These are phyloP conservation scores for Thraustochytrium striatum DNA, from an alignment of 352 stramenopile genomes.

Conservation along the genomic window DNA sequence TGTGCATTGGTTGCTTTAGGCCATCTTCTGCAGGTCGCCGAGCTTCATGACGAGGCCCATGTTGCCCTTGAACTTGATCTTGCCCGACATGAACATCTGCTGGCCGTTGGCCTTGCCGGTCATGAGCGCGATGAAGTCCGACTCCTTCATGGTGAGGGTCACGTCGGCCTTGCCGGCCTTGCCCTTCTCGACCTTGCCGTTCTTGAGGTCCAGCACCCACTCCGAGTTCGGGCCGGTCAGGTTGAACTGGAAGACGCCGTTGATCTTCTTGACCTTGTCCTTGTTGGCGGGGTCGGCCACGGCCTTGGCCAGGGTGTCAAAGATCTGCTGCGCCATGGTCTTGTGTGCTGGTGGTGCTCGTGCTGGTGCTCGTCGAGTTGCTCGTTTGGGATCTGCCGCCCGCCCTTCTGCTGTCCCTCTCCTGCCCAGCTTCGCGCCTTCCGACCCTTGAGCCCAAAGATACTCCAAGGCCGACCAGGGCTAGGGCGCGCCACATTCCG, in stretches of 20 bases:
- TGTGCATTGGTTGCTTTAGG: too few species aligned
- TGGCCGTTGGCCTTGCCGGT: conserved; percentile 53
- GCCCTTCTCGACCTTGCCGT: conserved; percentile 48
- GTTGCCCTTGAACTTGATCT: conserved; percentile 57
- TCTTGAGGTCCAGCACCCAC: conserved; percentile 52
- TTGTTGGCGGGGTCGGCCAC: not conserved
- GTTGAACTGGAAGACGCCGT: conserved; percentile 54
- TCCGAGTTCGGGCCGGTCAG: conserved; percentile 48
- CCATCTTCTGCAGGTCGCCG: conserved; percentile 48
- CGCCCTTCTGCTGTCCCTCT: not conserved
- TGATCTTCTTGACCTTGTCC: conserved; percentile 34
- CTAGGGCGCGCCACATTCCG: too few species aligned
- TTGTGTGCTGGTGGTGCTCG: not conserved
- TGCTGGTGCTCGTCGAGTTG: not conserved
- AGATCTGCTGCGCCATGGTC: not conserved
- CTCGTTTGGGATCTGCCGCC: not conserved
- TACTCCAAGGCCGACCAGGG: too few species aligned
- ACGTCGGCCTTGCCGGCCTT: conserved; percentile 52
- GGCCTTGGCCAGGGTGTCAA: not conserved
- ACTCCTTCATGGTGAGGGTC: conserved; percentile 54
- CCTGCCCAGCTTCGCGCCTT: not conserved
- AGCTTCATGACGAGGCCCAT: conserved; percentile 54
- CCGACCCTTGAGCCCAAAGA: too few species aligned
- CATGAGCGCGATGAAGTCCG: conserved; percentile 50
- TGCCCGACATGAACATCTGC: conserved; percentile 55